Evolutionary conservation across 2,329 filamentous ascomycete genomes (phyloP).

Genomic region (Lachnellula arida): DNA sequence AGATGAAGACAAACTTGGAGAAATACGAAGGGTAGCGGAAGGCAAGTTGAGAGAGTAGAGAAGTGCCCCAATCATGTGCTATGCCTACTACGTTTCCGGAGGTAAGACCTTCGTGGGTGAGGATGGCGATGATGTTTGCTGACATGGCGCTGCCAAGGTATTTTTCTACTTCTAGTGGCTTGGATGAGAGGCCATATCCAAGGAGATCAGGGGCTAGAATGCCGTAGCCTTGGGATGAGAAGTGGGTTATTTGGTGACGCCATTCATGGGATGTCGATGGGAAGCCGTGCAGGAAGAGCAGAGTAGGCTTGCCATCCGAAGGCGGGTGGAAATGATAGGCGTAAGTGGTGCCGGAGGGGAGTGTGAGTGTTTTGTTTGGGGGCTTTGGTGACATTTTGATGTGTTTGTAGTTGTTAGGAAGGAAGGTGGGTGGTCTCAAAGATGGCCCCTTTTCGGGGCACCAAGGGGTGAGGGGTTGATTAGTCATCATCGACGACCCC

Average conservation of each 20-base stretch:
- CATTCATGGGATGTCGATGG: constrained; percentile 43
- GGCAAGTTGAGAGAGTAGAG: constrained; percentile 13
- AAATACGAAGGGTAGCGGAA: not conserved
- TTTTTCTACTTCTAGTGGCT: constrained; percentile 23
- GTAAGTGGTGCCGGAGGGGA: constrained; percentile 3
- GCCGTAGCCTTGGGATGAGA: constrained; percentile 34
- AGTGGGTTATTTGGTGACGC: constrained; percentile 17
- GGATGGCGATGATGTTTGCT: constrained; percentile 32
- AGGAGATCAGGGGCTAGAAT: constrained; percentile 40
- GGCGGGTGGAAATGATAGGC: constrained; percentile 28
- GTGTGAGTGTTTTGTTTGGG: not conserved
- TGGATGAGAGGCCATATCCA: constrained; percentile 34
- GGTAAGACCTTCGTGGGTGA: constrained; percentile 25
- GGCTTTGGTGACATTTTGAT: not conserved
- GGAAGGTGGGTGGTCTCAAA: too few relatives aligned
- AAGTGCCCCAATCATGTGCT: constrained; percentile 25
- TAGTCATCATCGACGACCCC: too few relatives aligned
- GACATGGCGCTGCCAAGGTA: constrained; percentile 33
- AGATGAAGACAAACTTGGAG: not conserved
- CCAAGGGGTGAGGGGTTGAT: too few relatives aligned
- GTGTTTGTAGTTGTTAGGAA: not conserved
- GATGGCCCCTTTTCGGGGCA: too few relatives aligned
- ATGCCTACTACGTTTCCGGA: constrained; percentile 11
- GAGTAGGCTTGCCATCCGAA: constrained; percentile 8
- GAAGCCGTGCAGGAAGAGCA: constrained; percentile 46